phyloP scores from a whole-genome alignment of 2,329 filamentous ascomycete genomes.

The Colletotrichum sp. region DNA sequence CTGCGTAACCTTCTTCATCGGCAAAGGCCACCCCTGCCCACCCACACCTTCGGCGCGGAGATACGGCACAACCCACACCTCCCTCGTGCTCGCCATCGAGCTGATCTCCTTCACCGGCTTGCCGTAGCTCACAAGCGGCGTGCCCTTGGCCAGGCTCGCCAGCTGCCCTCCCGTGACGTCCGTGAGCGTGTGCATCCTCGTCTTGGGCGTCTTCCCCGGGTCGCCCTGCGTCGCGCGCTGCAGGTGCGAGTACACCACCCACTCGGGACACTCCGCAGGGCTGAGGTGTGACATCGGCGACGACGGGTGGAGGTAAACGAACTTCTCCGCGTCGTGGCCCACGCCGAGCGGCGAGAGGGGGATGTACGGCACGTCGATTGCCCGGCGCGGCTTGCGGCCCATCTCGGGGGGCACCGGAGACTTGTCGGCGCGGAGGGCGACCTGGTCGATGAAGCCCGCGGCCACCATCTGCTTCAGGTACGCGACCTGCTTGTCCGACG shows the following conservation, averaged over 20 bases:
- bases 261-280: conserved; percentile 79
- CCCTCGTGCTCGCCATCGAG: conserved; percentile 55
- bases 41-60: conserved; percentile 72
- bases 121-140: conserved; percentile 81
- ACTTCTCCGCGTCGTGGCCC: conserved; percentile 57
- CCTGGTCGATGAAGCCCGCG: conserved; percentile 90
- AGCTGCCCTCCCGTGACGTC: conserved; percentile 79
- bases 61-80: conserved; percentile 85
- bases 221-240: conserved; percentile 68
- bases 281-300: conserved; percentile 78
- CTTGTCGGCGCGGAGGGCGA: conserved; percentile 91
- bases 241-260: conserved; percentile 86
- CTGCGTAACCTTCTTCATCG: conserved; percentile 84
- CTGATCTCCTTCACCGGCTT: conserved; percentile 88
- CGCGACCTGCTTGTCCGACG: conserved; percentile 72
- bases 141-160: conserved; percentile 80
- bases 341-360: conserved; percentile 76
- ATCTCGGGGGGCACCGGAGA: conserved; percentile 74
- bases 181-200: conserved; percentile 87
- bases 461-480: conserved; percentile 91
- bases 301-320: conserved; percentile 87
- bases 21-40: conserved; percentile 81
- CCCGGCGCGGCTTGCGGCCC: conserved; percentile 75
- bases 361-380: conserved; percentile 90
- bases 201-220: conserved; percentile 67